phyloP scores from a whole-genome alignment of 23 red algal species.

The Gracilariopsis chorda region DNA sequence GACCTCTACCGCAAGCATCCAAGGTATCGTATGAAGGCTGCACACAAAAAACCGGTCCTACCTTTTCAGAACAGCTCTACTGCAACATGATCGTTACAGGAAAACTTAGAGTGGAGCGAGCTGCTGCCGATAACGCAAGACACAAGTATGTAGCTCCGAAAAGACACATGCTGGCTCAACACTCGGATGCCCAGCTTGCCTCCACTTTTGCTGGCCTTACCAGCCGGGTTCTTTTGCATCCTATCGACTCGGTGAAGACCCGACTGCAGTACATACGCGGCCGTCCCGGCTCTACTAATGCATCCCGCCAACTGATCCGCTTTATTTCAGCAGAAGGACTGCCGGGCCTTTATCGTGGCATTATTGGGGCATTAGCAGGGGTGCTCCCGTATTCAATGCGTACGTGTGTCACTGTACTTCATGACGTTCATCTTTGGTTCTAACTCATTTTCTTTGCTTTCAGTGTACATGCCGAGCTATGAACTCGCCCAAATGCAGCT shows the following conservation, averaged over 20 bases:
- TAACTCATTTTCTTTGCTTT: background rate
- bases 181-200: slow-evolving; percentile 49
- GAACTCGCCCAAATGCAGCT: slow-evolving; percentile 61
- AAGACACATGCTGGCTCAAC: background rate
- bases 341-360: slow-evolving; percentile 65
- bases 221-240: slow-evolving; percentile 76
- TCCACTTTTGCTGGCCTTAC: slow-evolving; percentile 52
- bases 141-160: background rate
- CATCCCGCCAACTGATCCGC: background rate
- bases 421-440: too few species aligned
- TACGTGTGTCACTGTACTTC: slow-evolving; percentile 43
- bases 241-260: slow-evolving; percentile 87
- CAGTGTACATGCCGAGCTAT: slow-evolving; percentile 75
- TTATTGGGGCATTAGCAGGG: slow-evolving; percentile 51
- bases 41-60: too few species aligned
- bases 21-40: too few species aligned
- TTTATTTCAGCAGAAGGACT: slow-evolving; percentile 67
- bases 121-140: background rate
- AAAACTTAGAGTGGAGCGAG: background rate
- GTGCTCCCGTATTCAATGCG: slow-evolving; percentile 72
- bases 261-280: slow-evolving; percentile 70
- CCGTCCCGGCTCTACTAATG: slow-evolving; percentile 20
- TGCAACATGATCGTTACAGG: background rate
- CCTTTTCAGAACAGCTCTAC: too few species aligned
- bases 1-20: too few species aligned